A percentile compares a stretch with the other conserved stretches of the same genome.
These are phyloP conservation scores for Calocybe cyanea DNA, from an alignment of 768 basidiomycete genomes.

Conservation along the genomic window DNA sequence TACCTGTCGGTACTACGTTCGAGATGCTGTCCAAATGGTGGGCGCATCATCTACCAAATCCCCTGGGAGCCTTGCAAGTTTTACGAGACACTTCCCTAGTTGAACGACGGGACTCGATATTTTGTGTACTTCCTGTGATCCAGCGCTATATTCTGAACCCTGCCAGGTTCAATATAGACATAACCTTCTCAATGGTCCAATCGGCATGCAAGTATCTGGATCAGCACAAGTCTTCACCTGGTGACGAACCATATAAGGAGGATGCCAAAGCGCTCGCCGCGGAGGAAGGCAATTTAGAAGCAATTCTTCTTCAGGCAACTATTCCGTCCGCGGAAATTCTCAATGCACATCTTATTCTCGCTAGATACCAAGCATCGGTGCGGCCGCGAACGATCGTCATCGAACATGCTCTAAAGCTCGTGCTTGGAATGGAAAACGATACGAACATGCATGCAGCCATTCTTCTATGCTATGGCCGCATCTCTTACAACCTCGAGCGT, in stretches of 20 bases:
- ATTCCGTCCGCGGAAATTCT: slow-evolving; percentile 2
- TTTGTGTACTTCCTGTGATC: slow-evolving; percentile 19
- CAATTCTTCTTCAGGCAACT: slow-evolving; percentile 12
- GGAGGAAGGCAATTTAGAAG: neutral
- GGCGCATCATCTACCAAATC: slow-evolving; percentile 5
- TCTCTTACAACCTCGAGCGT: neutral
- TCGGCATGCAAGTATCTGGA: slow-evolving; percentile 14
- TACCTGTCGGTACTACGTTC: slow-evolving; percentile 20
- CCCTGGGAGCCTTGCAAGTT: slow-evolving; percentile 2
- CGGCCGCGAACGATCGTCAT: slow-evolving; percentile 15
- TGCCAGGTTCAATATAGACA: slow-evolving; percentile 2
- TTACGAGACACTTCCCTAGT: slow-evolving; percentile 9
- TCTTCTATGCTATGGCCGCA: neutral
- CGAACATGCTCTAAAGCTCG: slow-evolving; percentile 8
- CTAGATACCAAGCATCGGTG: slow-evolving; percentile 13
- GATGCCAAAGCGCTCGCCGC: neutral
- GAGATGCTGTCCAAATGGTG: slow-evolving; percentile 12
- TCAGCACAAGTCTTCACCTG: slow-evolving; percentile 8
- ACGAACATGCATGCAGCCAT: neutral
- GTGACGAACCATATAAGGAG: slow-evolving; percentile 9
- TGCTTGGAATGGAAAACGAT: neutral
- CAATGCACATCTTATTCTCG: slow-evolving; percentile 16
- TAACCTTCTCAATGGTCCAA: slow-evolving; percentile 8
- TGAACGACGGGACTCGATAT: neutral
- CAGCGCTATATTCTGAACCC: slow-evolving; percentile 15